Percentiles rank a stretch among this genome's conserved stretches.
phyloP scores from a whole-genome alignment of 805 yeast genomes.

The Yarrowia porcina region DNA sequence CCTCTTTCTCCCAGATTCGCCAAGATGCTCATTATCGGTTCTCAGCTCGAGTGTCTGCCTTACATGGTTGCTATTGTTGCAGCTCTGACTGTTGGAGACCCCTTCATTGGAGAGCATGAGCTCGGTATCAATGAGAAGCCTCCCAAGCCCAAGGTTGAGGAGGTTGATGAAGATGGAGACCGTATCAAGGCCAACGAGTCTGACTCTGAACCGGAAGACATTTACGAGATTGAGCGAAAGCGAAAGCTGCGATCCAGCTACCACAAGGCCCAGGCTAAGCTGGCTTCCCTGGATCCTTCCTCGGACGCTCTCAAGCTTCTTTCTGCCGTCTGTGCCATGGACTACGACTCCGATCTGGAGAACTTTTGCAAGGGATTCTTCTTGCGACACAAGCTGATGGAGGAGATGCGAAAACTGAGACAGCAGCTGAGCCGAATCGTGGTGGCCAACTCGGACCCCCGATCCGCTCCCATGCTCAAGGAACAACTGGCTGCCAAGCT shows the following conservation, averaged over 20 bases:
- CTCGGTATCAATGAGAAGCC: constrained; percentile 48
- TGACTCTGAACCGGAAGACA: constrained; percentile 26
- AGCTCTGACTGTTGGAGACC: constrained; percentile 90
- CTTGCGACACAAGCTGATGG: constrained; percentile 75
- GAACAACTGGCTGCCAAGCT: constrained; percentile 52
- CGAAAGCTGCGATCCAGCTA: constrained; percentile 50
- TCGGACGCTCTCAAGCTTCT: constrained; percentile 75
- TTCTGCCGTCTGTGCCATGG: constrained; percentile 84
- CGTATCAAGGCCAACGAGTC: constrained; percentile 3
- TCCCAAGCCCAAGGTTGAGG: constrained; percentile 30
- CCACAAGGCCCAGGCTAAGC: constrained; percentile 55
- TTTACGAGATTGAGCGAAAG: constrained; percentile 41
- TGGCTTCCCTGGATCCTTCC: constrained; percentile 63
- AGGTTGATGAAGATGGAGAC: constrained; percentile 34
- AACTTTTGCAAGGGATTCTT: constrained; percentile 59
- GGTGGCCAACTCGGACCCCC: constrained; percentile 46
- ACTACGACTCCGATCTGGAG: constrained; percentile 51
- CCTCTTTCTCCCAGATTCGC: constrained; percentile 94
- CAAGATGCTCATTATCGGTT: constrained; percentile 82
- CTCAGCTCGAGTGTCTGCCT: constrained; percentile 80
- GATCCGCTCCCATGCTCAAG: constrained; percentile 42
- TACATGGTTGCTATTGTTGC: constrained; percentile 90
- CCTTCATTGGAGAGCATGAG: constrained; percentile 73
- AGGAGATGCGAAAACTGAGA: constrained; percentile 77
- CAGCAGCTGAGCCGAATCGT: constrained; percentile 76